Evolutionary conservation across 805 yeast genomes (phyloP), one percentile per base, ranked within the genome.

Genomic region (Blastobotrys muscicola): DNA sequence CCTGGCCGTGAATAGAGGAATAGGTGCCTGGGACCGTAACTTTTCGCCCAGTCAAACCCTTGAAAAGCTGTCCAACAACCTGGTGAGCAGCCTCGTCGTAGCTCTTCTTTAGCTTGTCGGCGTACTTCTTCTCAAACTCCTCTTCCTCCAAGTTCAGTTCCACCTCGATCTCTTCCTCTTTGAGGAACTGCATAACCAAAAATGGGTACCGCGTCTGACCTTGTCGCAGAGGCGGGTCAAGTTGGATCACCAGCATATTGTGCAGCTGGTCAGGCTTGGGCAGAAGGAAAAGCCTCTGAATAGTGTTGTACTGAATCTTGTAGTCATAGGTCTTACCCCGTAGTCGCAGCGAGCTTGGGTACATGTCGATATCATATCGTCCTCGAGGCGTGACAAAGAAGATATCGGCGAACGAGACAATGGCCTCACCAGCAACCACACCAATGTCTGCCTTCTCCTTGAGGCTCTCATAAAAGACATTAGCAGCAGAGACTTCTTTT

Each of bases 291-390:
- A 92, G 78, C 57, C 96, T 75, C 64, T 87, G 95, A 49, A 92
- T 80, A 59, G 87, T 92, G 57, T 80, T 74, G 64, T 85, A 90
- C 61, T 84, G 95, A 47, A 92, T 75, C 66, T 90, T 92, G 72
- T 92, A 94, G 62, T 92, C 98, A 66, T 92, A 92, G 2, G 97
- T 92, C 65, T 90, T 92, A 61, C 99, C 99, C 57, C 98, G 79
- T 42, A 92, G 72, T 59, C 97, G 79, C 64, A 92, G 75, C 41
- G 92, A 83, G 29, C 77, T 75, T 31, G 85, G 80, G 65, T 85
- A 92, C 80, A 92, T 82, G 64, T 90, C 97, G 55, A 92, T 83
- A 62, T 92, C 97, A 62, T 89, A 92, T 64, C 98, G 90, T 51
- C 98, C 98, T 74, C 98, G 81, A 56, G 98, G 98, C 1, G 97